Evolutionary conservation across 306 rosid genomes (phyloP), one percentile per base, ranked within the genome.

Genomic region (Casuarina equisetifolia): DNA sequence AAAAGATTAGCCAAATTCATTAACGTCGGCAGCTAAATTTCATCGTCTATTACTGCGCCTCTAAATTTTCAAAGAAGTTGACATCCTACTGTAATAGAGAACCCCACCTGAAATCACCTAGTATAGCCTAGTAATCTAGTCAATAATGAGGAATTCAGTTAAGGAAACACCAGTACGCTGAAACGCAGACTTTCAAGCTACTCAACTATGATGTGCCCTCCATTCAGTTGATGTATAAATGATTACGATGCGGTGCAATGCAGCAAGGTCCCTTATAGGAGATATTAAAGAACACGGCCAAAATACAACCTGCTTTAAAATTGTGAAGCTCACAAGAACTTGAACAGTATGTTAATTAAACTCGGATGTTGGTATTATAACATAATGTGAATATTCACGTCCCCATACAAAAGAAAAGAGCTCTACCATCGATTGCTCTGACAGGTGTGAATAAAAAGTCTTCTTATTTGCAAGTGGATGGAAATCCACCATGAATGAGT

Each of bases 381-480:
- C 70, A n/a, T 72, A 74, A 49, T 80, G 63, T 71, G 50, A 3
- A n/a, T 15, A 70, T 45, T 43, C 62, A 11, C 70, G 58, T 15
- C 69, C 15, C 44, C 54, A 39, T 75, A 58, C 77, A 69, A 72
- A 63, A 68, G 48, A 76, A 58, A 75, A 70, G 46, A 2, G 17
- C 10, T 68, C 52, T 32, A 75, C 70, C 72, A 70, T 64, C 74
- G 53, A 75, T 57, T 46, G 62, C 78, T 54, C 32, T 57, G 58
- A 72, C 54, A 35, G 72, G 64, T 82, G 50, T 62, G 75, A 51
- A 76, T 69, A 86, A 81, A 59, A 52, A 72, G 83, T 75, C 83
- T 76, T 87, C 71, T 94, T 91, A 94, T 91, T 91, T 81, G 96
- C 88, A 86, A 79, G 84, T 73, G 69, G 87, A 86, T 63, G 86